Conservation (phyloP, 2,329 filamentous ascomycete species). For the Fusarium metavorans region DNA sequence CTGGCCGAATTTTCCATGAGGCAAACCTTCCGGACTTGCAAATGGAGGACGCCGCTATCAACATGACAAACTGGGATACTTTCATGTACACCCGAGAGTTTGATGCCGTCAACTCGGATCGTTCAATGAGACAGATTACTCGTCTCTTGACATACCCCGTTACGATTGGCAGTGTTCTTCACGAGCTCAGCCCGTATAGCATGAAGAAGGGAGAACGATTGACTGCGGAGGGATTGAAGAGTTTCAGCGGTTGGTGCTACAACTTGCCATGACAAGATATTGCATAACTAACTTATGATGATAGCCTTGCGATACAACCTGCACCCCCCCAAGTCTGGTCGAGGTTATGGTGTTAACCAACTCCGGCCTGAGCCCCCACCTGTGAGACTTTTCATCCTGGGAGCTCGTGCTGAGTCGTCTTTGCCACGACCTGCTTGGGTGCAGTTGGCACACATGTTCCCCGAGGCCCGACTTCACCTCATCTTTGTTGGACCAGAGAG, state of each 20-base stretch:
- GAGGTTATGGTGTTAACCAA: conserved; percentile 79
- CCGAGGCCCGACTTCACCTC: conserved; percentile 88
- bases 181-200: conserved; percentile 94
- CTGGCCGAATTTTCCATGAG: conserved; percentile 91
- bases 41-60: conserved; percentile 91
- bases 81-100: conserved; percentile 94
- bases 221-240: conserved; percentile 91
- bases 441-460: conserved; percentile 94
- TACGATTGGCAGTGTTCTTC: conserved; percentile 90
- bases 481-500: conserved; percentile 96
- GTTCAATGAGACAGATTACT: conserved; percentile 92
- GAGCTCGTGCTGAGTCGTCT: conserved; percentile 96
- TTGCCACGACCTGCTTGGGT: conserved; percentile 94
- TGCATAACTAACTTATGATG: conserved; percentile 8
- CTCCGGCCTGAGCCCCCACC: conserved; percentile 87
- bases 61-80: conserved; percentile 99
- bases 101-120: conserved; percentile 88
- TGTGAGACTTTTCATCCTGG: conserved; percentile 91
- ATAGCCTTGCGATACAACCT: conserved; percentile 91
- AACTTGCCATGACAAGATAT: not conserved
- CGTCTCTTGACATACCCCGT: conserved; percentile 93
- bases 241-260: conserved; percentile 80
- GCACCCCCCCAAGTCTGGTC: conserved; percentile 86
- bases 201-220: conserved; percentile 80
- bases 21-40: conserved; percentile 91